Evolutionary conservation across 345 rosid genomes (phyloP).

Genomic region (Ceriops decandra): DNA sequence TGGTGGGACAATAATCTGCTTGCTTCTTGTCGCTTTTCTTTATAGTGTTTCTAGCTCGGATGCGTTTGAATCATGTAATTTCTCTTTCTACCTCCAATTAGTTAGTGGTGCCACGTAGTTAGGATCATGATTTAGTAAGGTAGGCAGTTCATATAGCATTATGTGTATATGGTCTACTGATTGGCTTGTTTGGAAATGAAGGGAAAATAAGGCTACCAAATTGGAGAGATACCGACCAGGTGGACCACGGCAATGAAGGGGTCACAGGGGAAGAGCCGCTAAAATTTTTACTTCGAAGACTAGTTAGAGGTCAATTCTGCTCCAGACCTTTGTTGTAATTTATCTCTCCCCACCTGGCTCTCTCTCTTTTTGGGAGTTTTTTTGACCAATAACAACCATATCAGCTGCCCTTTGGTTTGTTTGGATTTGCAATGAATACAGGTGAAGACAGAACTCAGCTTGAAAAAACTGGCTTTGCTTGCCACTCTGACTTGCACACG

Average conservation of each 20-base stretch:
- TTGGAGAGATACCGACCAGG: background rate
- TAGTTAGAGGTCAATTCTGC: background rate
- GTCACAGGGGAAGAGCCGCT: background rate
- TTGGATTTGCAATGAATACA: background rate
- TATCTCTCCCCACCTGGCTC: no score
- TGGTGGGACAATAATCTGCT: background rate
- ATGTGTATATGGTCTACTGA: background rate
- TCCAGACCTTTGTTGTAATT: background rate
- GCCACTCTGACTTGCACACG: slow-evolving; percentile 25
- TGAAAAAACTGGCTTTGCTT: slow-evolving; percentile 22
- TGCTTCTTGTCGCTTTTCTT: background rate
- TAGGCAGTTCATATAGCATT: background rate
- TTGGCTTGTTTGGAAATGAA: background rate
- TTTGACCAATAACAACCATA: no score
- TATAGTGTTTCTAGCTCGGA: background rate
- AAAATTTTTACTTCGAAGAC: background rate
- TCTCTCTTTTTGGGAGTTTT: no score
- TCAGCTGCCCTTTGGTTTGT: no score
- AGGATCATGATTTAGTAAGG: background rate
- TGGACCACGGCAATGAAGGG: background rate
- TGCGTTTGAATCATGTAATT: background rate
- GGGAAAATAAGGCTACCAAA: background rate
- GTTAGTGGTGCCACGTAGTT: background rate
- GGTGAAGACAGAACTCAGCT: slow-evolving; percentile 32
- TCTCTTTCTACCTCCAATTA: background rate